Evolutionary conservation across 805 yeast species (phyloP), one percentile per base, ranked within the genome.

Genomic region (Metschnikowia santaceciliae): DNA sequence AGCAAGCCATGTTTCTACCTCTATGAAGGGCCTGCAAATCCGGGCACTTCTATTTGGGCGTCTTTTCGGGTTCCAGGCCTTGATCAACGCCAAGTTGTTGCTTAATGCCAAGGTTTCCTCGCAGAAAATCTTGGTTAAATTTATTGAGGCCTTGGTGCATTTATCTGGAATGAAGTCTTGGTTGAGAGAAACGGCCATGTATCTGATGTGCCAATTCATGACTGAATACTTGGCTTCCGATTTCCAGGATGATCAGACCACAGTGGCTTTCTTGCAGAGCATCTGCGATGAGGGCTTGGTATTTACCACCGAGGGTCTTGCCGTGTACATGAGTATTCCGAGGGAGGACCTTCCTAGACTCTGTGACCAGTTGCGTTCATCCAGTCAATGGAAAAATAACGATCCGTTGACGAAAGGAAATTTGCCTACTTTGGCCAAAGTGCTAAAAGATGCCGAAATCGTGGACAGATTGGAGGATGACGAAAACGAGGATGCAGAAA

Each of bases 181-280:
- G 97, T 78, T 91, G 39, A 74, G 95, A 53, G 97, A 92, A 67
- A 82, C 95, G 3, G 76, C 89, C 38, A 75, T 88, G 59, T 88
- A 76, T 61, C 86, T 95, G 1, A 71, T 91, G 43, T 81, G 78
- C 57, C 83, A 80, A 47, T 75, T 86, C 43, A 52, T 72, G 7
- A 35, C 54, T 20, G 46, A 50, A 32, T 56, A 52, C 48, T 47
- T 51, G 46, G 32, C 38, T 14, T 53, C 61, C 20, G 45, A 36
- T 19, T 37, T 53, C 39, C 40, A 39, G 35, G 60, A 45, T 36
- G 58, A 41, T 32, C 65, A 52, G 5, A 54, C 69, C 1, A 55
- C 67, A 1, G 46, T 56, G 4, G 57, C 64, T 3, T 57, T 80
- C 1, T 66, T 88, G 47, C 61, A 66, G 13, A 60, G 70, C 41